phyloP scores from a whole-genome alignment of 2,329 filamentous ascomycete species.

The Aspergillus uvarum region DNA sequence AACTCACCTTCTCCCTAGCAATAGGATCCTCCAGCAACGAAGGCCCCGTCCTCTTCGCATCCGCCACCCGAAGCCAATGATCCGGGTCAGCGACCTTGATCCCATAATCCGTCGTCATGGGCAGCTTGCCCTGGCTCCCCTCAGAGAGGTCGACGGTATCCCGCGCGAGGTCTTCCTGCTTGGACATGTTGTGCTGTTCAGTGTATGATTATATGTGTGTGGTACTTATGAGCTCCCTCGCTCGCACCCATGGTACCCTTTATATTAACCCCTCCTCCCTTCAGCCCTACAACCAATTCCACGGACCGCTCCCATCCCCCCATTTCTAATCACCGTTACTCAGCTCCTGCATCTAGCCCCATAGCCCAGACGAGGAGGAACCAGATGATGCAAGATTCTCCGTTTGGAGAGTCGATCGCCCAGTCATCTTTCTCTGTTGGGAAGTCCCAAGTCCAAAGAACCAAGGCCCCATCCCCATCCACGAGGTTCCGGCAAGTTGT shows the following conservation, averaged over 20 bases:
- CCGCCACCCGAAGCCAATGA: slow-evolving; percentile 70
- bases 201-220: not conserved
- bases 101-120: slow-evolving; percentile 75
- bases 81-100: slow-evolving; percentile 72
- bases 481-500: too few species aligned
- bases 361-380: not conserved
- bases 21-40: slow-evolving; percentile 70
- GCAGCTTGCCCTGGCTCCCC: slow-evolving; percentile 46
- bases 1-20: slow-evolving; percentile 67
- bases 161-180: slow-evolving; percentile 60
- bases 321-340: slow-evolving; percentile 3
- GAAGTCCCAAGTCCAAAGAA: too few species aligned
- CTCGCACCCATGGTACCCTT: not conserved
- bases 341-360: not conserved
- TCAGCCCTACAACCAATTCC: not conserved
- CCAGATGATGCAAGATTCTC: not conserved
- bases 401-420: not conserved
- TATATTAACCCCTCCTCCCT: not conserved
- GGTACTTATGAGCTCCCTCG: not conserved
- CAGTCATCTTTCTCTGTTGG: not conserved
- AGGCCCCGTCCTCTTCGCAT: slow-evolving; percentile 64
- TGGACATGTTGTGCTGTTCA: slow-evolving; percentile 33
- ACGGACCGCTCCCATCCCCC: not conserved
- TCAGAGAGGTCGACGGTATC: slow-evolving; percentile 56
- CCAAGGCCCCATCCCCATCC: too few species aligned